These are phyloP conservation scores for Angomonas ambiguus DNA, from an alignment of 208 protist genomes.

Conservation along the genomic window DNA sequence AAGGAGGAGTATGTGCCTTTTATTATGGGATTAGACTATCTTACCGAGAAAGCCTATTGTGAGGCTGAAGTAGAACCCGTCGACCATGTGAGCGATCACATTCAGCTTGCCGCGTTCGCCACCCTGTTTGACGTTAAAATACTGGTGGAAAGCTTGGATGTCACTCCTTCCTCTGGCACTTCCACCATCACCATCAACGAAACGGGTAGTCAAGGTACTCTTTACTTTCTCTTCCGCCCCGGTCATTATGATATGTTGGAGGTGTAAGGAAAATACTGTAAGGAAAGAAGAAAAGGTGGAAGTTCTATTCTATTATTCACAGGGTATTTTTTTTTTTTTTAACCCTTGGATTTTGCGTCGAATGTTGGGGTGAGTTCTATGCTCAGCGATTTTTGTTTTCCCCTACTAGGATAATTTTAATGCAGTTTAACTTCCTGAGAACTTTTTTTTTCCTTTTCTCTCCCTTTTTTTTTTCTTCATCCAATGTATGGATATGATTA, in stretches of 20 bases:
- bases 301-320: neutral
- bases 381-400: too few species aligned
- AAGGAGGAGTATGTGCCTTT: slow-evolving; percentile 67
- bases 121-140: slow-evolving; percentile 43
- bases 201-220: neutral
- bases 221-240: slow-evolving; percentile 63
- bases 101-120: slow-evolving; percentile 75
- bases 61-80: slow-evolving; percentile 69
- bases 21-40: slow-evolving; percentile 60
- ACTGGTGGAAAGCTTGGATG: slow-evolving; percentile 58
- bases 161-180: slow-evolving; percentile 12
- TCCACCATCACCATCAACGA: slow-evolving; percentile 26
- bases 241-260: slow-evolving; percentile 79
- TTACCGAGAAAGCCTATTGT: slow-evolving; percentile 59
- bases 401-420: too few species aligned
- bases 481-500: neutral
- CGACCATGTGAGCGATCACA: slow-evolving; percentile 71
- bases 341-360: too few species aligned
- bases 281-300: neutral
- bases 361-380: too few species aligned
- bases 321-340: neutral
- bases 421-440: too few species aligned
- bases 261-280: neutral
- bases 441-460: neutral
- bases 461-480: neutral